phyloP scores from a whole-genome alignment of 2,329 filamentous ascomycete species.

The Acrocalymma vagum region DNA sequence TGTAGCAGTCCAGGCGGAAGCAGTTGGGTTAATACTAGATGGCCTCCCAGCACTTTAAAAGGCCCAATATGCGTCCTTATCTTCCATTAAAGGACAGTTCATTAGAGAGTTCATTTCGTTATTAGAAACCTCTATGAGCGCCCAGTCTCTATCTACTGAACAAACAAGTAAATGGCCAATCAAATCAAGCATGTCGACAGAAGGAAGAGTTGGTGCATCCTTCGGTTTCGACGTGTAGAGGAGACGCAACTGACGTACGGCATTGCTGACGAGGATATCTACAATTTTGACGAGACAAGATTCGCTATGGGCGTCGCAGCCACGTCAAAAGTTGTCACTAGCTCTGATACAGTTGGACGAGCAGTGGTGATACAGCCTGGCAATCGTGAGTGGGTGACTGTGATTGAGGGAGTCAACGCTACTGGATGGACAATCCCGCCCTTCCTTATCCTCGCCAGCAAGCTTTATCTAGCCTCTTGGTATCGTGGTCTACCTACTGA shows the following conservation, averaged over 20 bases:
- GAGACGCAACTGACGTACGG: constrained; percentile 9
- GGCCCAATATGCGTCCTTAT: too few relatives aligned
- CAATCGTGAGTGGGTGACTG: constrained; percentile 35
- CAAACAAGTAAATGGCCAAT: too few relatives aligned
- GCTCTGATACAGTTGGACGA: constrained; percentile 3
- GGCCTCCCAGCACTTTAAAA: too few relatives aligned
- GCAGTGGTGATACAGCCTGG: constrained; percentile 22
- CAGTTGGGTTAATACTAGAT: too few relatives aligned
- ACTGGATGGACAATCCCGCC: constrained; percentile 12
- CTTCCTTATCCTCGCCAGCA: constrained; percentile 26
- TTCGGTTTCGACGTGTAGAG: constrained; percentile 11
- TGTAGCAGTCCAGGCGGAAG: too few relatives aligned
- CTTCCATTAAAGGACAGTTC: too few relatives aligned
- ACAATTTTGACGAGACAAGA: constrained; percentile 37
- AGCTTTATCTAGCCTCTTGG: constrained; percentile 11
- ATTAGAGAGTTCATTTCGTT: too few relatives aligned
- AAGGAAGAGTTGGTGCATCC: too few relatives aligned
- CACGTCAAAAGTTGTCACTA: constrained; percentile 13
- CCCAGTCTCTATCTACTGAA: too few relatives aligned
- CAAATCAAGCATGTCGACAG: too few relatives aligned
- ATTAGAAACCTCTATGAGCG: too few relatives aligned
- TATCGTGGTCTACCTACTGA: constrained; percentile 20
- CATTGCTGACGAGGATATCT: constrained; percentile 10
- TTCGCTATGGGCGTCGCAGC: constrained; percentile 41
- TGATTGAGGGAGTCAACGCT: constrained; percentile 21